These are phyloP conservation scores for Rickenella mellea DNA, from an alignment of 768 basidiomycete species.

Conservation along the genomic window DNA sequence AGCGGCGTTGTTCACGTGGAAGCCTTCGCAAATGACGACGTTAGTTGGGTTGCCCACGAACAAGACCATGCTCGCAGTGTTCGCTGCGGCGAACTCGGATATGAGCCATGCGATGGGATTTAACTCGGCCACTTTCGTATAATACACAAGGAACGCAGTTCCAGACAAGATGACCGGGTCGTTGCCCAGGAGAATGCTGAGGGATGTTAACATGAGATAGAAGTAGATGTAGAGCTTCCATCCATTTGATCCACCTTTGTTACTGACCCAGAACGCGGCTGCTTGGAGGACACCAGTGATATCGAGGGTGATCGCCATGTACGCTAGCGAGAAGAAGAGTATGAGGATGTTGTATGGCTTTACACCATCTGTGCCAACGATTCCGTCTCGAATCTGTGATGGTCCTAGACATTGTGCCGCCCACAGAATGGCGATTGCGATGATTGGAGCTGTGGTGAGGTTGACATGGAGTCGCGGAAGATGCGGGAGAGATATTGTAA, in stretches of 20 bases:
- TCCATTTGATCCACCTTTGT: conserved; percentile 62
- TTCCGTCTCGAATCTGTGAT: conserved; percentile 56
- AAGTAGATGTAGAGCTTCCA: conserved; percentile 68
- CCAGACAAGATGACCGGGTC: conserved; percentile 91
- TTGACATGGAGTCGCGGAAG: no score
- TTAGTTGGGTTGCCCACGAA: conserved; percentile 94
- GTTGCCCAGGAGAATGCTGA: conserved; percentile 8
- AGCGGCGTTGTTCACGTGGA: conserved; percentile 63
- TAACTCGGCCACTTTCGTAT: conserved; percentile 59
- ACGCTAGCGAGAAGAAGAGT: conserved; percentile 79
- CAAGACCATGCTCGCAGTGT: conserved; percentile 51
- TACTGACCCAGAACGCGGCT: conserved; percentile 80
- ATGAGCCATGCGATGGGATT: conserved; percentile 61
- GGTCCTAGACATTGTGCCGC: conserved; percentile 12
- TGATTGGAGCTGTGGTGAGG: conserved; percentile 21
- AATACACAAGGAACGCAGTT: conserved; percentile 84
- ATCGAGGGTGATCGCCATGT: conserved; percentile 67
- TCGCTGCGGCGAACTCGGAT: conserved; percentile 69
- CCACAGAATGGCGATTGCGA: conserved; percentile 19
- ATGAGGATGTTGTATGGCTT: conserved; percentile 91
- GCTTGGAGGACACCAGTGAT: conserved; percentile 80
- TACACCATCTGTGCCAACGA: conserved; percentile 70
- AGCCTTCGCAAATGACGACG: conserved; percentile 84
- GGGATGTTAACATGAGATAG: conserved; percentile 56
- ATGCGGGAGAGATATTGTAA: conserved; percentile 31